Conservation (phyloP, 2,329 filamentous ascomycete species). For the Fusarium sp. region DNA sequence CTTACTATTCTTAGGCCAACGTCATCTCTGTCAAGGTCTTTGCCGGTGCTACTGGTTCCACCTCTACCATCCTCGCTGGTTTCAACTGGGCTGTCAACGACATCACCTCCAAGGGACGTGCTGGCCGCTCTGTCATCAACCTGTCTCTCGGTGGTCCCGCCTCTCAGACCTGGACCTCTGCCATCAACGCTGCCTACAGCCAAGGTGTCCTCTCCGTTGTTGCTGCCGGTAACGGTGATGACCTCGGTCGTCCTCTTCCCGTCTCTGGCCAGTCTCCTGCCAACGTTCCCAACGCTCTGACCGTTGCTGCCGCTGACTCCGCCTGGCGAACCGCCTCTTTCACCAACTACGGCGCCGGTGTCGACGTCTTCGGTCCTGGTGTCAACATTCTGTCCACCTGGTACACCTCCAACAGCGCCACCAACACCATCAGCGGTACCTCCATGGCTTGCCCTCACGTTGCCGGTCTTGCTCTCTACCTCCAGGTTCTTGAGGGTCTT, state of each 20-base stretch:
- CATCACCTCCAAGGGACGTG: slow-evolving; percentile 47
- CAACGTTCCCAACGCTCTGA: slow-evolving; percentile 58
- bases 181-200: slow-evolving; percentile 54
- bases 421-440: slow-evolving; percentile 55
- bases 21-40: slow-evolving; percentile 51
- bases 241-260: slow-evolving; percentile 44
- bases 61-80: slow-evolving; percentile 53
- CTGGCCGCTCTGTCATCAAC: slow-evolving; percentile 51
- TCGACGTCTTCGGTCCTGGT: slow-evolving; percentile 59
- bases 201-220: slow-evolving; percentile 57
- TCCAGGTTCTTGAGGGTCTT: slow-evolving; percentile 57
- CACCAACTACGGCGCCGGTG: slow-evolving; percentile 60
- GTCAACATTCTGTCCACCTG: slow-evolving; percentile 55
- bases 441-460: slow-evolving; percentile 57
- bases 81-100: slow-evolving; percentile 56
- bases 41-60: slow-evolving; percentile 15
- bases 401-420: slow-evolving; percentile 51
- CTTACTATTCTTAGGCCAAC: slow-evolving; percentile 33
- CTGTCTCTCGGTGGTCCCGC: slow-evolving; percentile 57
- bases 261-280: slow-evolving; percentile 59
- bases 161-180: slow-evolving; percentile 52
- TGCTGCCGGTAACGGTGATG: slow-evolving; percentile 59
- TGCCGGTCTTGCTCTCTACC: slow-evolving; percentile 55
- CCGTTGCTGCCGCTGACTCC: slow-evolving; percentile 59
- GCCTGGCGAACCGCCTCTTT: slow-evolving; percentile 54